Evolutionary conservation across 305 asterid genomes (phyloP).

Genomic region (Salvia sclarea): DNA sequence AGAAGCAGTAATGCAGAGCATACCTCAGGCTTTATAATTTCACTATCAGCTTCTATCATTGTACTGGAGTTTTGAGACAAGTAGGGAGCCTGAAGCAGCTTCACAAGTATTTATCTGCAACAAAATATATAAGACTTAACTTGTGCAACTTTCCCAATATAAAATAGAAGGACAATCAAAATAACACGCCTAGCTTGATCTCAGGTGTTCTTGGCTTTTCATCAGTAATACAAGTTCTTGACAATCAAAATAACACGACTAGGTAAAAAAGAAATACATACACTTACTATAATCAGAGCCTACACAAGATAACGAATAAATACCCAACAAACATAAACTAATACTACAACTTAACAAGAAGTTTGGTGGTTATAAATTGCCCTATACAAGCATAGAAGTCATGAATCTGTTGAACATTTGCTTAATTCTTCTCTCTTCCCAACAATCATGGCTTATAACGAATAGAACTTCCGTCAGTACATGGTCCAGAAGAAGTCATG

Average conservation of each 20-base stretch:
- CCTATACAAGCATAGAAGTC: background rate
- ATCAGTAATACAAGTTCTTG: background rate
- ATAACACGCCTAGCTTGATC: background rate
- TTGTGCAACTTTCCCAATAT: slow-evolving; percentile 1
- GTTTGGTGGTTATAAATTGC: background rate
- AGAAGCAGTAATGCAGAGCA: slow-evolving; percentile 16
- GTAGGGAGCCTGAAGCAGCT: slow-evolving; percentile 16
- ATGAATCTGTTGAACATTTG: too few species aligned
- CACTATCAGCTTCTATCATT: slow-evolving; percentile 47
- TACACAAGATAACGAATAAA: background rate
- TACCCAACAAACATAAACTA: background rate
- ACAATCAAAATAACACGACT: too few species aligned
- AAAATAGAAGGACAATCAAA: slow-evolving; percentile 1
- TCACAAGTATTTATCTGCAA: slow-evolving; percentile 34
- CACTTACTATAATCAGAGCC: background rate
- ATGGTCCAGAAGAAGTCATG: slow-evolving; percentile 1
- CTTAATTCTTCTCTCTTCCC: too few species aligned
- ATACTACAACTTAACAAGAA: background rate
- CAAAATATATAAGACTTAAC: background rate
- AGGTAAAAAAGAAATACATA: background rate
- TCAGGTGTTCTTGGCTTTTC: background rate
- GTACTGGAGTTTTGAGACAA: slow-evolving; percentile 20
- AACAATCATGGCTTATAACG: background rate
- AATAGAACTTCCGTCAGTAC: background rate
- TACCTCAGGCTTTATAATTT: slow-evolving; percentile 46